phyloP scores from a whole-genome alignment of 2,329 filamentous ascomycete genomes.

The Trichoderma harzianum region DNA sequence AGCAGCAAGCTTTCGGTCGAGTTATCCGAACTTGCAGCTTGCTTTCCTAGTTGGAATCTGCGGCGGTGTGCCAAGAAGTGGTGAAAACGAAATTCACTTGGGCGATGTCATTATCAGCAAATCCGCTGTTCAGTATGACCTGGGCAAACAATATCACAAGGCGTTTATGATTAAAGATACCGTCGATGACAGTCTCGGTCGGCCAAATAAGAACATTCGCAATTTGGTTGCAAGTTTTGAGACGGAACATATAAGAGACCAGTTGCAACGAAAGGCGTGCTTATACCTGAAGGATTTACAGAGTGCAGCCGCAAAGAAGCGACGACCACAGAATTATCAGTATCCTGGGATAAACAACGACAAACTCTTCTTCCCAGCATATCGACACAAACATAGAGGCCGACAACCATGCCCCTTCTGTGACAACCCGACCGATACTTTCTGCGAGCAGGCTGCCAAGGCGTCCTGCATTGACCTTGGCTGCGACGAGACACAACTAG shows the following conservation, averaged over 20 bases:
- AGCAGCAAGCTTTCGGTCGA: background rate
- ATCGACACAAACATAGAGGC: background rate
- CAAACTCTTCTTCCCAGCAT: background rate
- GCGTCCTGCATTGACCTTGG: background rate
- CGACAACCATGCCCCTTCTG: background rate
- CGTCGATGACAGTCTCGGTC: background rate
- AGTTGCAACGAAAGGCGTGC: background rate
- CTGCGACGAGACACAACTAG: background rate
- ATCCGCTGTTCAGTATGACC: background rate
- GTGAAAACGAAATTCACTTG: background rate
- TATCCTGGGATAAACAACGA: background rate
- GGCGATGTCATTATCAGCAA: background rate
- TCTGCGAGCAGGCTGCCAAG: background rate
- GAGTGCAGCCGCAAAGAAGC: background rate
- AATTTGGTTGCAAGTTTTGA: background rate
- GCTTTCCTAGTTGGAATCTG: background rate
- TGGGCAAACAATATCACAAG: background rate
- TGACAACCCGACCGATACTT: background rate
- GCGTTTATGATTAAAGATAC: background rate
- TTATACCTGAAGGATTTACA: background rate
- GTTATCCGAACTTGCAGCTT: background rate
- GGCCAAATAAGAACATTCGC: background rate
- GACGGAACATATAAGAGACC: background rate
- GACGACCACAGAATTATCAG: background rate
- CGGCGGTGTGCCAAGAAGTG: background rate